These are phyloP conservation scores for Physcomitrellopsis africana DNA, from an alignment of 225 moss, liverwort and hornwort genomes.

Conservation along the genomic window DNA sequence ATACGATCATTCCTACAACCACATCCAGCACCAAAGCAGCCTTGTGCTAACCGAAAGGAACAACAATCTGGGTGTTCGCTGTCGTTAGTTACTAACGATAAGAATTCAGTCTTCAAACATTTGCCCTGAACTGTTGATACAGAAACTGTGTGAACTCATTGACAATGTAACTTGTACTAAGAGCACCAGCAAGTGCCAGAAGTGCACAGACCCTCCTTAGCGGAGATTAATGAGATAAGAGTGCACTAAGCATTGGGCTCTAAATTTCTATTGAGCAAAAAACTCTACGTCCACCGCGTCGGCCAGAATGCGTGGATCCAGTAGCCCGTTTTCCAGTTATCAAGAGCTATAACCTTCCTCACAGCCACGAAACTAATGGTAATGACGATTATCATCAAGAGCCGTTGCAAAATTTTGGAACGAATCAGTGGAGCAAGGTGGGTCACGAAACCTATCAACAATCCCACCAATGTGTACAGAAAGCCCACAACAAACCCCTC, in stretches of 20 bases:
- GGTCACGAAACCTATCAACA: constrained; percentile 74
- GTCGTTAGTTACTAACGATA: constrained; percentile 3
- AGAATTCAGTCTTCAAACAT: constrained; percentile 20
- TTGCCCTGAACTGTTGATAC: neutral
- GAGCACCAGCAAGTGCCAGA: constrained; percentile 43
- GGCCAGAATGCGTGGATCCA: constrained; percentile 94
- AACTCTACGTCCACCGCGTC: constrained; percentile 71
- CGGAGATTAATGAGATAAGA: constrained; percentile 7
- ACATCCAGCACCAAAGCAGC: constrained; percentile 9
- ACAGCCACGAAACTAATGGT: constrained; percentile 76
- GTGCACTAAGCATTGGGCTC: constrained; percentile 10
- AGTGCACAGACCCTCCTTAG: constrained; percentile 25
- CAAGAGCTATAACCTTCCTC: constrained; percentile 79
- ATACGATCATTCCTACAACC: neutral
- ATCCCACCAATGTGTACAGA: constrained; percentile 83
- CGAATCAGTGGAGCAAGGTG: constrained; percentile 74
- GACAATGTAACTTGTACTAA: constrained; percentile 26
- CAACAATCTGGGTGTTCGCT: neutral
- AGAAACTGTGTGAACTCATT: constrained; percentile 9
- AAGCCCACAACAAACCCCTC: constrained; percentile 97
- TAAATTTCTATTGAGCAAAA: neutral
- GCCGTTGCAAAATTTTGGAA: constrained; percentile 69
- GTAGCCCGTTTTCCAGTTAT: constrained; percentile 99
- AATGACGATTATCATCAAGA: constrained; percentile 70
- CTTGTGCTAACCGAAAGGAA: neutral